Conservation (phyloP, 2,329 filamentous ascomycete genomes). For the Trichoderma sp. region DNA sequence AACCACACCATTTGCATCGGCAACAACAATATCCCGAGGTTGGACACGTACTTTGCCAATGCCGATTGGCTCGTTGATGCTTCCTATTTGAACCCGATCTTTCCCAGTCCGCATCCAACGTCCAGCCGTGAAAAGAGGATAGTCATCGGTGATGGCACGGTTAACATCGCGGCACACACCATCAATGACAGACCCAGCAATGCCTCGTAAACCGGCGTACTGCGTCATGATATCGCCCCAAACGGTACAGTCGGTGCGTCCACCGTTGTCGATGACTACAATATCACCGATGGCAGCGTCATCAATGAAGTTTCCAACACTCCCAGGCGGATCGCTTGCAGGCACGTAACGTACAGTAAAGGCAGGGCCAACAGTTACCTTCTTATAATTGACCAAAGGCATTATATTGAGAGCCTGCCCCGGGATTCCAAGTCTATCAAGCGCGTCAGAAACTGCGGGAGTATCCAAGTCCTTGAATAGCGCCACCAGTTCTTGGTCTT, state of each 20-base stretch:
- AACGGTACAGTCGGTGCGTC: not conserved
- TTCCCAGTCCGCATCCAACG: slow-evolving; percentile 39
- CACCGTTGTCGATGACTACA: not conserved
- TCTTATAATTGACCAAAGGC: not conserved
- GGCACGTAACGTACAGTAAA: not conserved
- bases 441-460: not conserved
- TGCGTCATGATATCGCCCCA: not conserved
- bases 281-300: not conserved
- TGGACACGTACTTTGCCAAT: slow-evolving; percentile 15
- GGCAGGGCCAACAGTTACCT: not conserved
- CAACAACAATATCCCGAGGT: not conserved
- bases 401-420: not conserved
- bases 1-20: not conserved
- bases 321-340: not conserved
- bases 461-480: not conserved
- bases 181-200: not conserved
- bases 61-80: slow-evolving; percentile 33
- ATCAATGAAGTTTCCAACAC: not conserved
- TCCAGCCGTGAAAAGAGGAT: slow-evolving; percentile 35
- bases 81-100: slow-evolving; percentile 35
- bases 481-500: not conserved
- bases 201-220: not conserved
- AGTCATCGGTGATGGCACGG: slow-evolving; percentile 28
- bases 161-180: not conserved
- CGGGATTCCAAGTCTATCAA: not conserved